Percentiles rank a stretch among this genome's conserved stretches.
Evolutionary conservation across 2,329 filamentous ascomycete genomes (phyloP).

Genomic region (Cladosporium sp.): DNA sequence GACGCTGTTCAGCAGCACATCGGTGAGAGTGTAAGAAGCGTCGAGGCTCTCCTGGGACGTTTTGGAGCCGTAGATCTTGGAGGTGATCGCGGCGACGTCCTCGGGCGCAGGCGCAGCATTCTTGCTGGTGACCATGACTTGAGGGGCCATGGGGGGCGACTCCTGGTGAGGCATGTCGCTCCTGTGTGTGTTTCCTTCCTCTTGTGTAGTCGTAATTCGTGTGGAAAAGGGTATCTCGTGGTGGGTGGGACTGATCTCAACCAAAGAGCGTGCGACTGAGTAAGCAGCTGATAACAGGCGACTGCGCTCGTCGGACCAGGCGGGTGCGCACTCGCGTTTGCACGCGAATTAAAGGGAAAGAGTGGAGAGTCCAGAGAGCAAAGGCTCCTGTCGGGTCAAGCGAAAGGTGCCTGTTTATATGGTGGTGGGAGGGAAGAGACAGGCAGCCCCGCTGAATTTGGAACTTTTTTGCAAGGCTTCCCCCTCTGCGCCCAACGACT

Average conservation of each 20-base stretch:
- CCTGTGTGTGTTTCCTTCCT: neutral
- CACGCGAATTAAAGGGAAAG: slow-evolving; percentile 7
- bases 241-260: neutral
- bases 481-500: neutral
- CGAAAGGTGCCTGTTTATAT: slow-evolving; percentile 3
- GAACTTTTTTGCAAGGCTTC: too few relatives aligned
- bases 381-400: slow-evolving; percentile 2
- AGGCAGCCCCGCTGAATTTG: too few relatives aligned
- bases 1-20: slow-evolving; percentile 58
- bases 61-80: slow-evolving; percentile 43
- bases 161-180: slow-evolving; percentile 44
- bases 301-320: neutral
- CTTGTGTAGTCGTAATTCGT: slow-evolving; percentile 5
- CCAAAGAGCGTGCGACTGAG: slow-evolving; percentile 4
- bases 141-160: slow-evolving; percentile 43
- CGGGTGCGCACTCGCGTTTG: slow-evolving; percentile 3
- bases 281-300: slow-evolving; percentile 9
- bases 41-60: slow-evolving; percentile 53
- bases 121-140: slow-evolving; percentile 42
- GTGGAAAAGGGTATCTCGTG: slow-evolving; percentile 5
- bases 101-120: slow-evolving; percentile 40
- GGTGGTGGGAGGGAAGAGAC: neutral
- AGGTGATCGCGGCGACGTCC: slow-evolving; percentile 39
- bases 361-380: slow-evolving; percentile 9
- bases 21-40: slow-evolving; percentile 58